These are phyloP conservation scores for Elsinoe batatas DNA, from an alignment of 2,329 filamentous ascomycete genomes.

Conservation along the genomic window DNA sequence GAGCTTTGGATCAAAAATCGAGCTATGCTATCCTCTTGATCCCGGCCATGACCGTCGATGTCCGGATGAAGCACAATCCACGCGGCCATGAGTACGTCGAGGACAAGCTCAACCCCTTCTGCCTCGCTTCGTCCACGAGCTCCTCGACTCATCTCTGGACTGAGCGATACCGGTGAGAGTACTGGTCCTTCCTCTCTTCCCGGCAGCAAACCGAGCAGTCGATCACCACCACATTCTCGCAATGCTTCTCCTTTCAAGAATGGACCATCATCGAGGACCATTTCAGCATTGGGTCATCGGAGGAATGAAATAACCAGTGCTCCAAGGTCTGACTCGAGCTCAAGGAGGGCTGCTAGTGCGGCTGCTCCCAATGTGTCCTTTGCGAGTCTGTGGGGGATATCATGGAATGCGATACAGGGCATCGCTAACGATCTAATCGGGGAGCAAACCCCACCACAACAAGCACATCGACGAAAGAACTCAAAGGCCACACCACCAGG, in stretches of 20 bases:
- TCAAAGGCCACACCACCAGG: constrained; percentile 17
- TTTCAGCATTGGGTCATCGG: constrained; percentile 4
- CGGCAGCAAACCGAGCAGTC: constrained; percentile 19
- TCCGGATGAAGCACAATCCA: constrained; percentile 6
- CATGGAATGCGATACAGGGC: constrained; percentile 40
- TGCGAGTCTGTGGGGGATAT: constrained; percentile 38
- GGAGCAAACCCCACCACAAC: constrained; percentile 23
- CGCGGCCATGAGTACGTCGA: constrained; percentile 22
- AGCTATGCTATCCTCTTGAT: neutral
- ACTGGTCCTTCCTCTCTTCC: constrained; percentile 27
- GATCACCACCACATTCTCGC: constrained; percentile 29
- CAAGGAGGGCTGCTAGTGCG: neutral
- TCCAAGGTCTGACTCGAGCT: constrained; percentile 15
- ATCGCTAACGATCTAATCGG: constrained; percentile 41
- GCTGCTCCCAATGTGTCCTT: constrained; percentile 20
- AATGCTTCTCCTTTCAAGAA: constrained; percentile 18
- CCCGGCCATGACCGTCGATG: constrained; percentile 6
- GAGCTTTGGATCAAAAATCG: neutral
- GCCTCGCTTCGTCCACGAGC: constrained; percentile 38
- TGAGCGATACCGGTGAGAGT: constrained; percentile 35
- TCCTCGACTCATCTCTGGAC: constrained; percentile 37
- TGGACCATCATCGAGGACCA: constrained; percentile 3
- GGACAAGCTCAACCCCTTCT: constrained; percentile 31
- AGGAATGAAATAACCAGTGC: constrained; percentile 2
- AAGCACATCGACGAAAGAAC: constrained; percentile 9